Percentiles rank a stretch among this genome's conserved stretches.
phyloP scores from a whole-genome alignment of 2,329 filamentous ascomycete genomes.

The Xylariaceae sp. region DNA sequence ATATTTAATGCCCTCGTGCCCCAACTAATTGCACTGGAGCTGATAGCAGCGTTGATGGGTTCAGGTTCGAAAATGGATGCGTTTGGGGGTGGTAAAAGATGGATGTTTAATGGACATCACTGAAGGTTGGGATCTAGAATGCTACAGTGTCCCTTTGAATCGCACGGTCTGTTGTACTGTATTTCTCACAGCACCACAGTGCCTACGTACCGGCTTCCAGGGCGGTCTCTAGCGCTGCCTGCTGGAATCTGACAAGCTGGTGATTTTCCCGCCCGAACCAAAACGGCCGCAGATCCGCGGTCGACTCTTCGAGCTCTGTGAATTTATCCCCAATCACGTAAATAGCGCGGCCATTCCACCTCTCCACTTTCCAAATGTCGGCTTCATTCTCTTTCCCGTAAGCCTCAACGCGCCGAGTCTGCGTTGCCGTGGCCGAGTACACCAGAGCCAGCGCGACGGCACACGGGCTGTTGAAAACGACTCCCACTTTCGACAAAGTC shows the following conservation, averaged over 20 bases:
- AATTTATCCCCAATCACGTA: slow-evolving; percentile 43
- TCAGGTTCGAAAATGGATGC: too few species aligned
- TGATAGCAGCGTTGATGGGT: too few species aligned
- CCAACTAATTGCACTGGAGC: too few species aligned
- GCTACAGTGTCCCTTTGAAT: too few species aligned
- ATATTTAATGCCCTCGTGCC: too few species aligned
- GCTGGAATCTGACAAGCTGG: slow-evolving; percentile 35
- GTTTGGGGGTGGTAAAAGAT: too few species aligned
- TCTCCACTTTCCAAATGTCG: slow-evolving; percentile 1
- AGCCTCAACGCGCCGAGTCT: slow-evolving; percentile 39
- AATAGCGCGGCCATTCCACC: slow-evolving; percentile 45
- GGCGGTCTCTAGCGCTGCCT: too few species aligned
- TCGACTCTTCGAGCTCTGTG: slow-evolving; percentile 43
- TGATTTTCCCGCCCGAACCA: slow-evolving; percentile 43
- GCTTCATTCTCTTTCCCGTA: slow-evolving; percentile 44
- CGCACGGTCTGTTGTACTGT: too few species aligned
- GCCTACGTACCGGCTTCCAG: too few species aligned
- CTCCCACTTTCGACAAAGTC: slow-evolving; percentile 38
- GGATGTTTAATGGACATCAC: too few species aligned
- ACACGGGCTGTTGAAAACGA: slow-evolving; percentile 41
- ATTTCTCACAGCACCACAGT: too few species aligned
- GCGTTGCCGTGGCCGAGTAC: slow-evolving; percentile 44
- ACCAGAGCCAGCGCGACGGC: slow-evolving; percentile 44
- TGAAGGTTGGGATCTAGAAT: too few species aligned
- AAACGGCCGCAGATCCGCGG: slow-evolving; percentile 23